Percentiles rank a stretch among this genome's conserved stretches.
phyloP scores from a whole-genome alignment of 495 filamentous ascomycete genomes.

The Baudoinia panamericana region DNA sequence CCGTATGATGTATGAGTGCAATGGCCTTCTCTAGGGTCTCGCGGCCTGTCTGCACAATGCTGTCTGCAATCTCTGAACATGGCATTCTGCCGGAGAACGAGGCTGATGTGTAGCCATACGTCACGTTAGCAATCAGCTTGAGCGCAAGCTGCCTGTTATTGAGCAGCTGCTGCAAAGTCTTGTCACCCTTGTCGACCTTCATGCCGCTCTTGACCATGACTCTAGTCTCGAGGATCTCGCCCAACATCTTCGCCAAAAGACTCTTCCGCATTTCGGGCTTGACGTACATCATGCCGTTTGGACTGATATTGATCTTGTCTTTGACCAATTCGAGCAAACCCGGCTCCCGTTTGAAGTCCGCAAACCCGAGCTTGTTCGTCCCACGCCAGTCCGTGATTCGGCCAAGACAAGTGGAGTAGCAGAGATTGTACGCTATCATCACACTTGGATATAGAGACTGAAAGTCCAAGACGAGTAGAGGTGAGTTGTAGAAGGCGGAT shows the following conservation, averaged over 20 bases:
- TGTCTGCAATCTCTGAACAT: constrained; percentile 94
- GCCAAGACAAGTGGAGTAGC: constrained; percentile 93
- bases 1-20: constrained; percentile 75
- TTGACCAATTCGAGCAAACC: constrained; percentile 65
- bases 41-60: constrained; percentile 88
- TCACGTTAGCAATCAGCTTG: constrained; percentile 97
- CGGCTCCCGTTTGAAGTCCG: constrained; percentile 62
- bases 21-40: constrained; percentile 94
- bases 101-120: constrained; percentile 93
- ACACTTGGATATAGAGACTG: constrained; percentile 93
- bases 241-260: constrained; percentile 88
- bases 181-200: constrained; percentile 89
- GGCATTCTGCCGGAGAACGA: constrained; percentile 95
- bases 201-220: constrained; percentile 98
- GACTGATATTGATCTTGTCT: constrained; percentile 82
- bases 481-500: constrained; percentile 84
- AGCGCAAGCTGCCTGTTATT: constrained; percentile 91
- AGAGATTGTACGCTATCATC: constrained; percentile 99
- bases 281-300: constrained; percentile 92
- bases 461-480: constrained; percentile 84
- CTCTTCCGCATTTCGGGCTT: constrained; percentile 78
- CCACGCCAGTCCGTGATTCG: constrained; percentile 75
- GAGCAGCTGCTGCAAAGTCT: constrained; percentile 67
- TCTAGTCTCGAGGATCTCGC: constrained; percentile 88
- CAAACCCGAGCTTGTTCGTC: constrained; percentile 88